These are phyloP conservation scores for Metschnikowia continentalis DNA, from an alignment of 805 yeast species.

Conservation along the genomic window DNA sequence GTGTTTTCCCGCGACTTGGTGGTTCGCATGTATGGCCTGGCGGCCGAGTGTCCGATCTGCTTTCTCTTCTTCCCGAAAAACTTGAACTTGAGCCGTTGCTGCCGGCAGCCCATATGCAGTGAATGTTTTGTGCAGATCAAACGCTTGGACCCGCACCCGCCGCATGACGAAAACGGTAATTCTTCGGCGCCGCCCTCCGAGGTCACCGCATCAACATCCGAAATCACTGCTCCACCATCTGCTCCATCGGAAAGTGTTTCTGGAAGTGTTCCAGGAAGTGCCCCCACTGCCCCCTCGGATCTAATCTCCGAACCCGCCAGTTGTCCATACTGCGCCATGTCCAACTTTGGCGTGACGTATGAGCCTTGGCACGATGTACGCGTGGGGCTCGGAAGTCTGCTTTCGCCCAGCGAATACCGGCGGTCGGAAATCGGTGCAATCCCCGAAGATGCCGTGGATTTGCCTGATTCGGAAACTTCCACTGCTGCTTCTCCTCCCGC, in stretches of 20 bases:
- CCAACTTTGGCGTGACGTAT: conserved; percentile 80
- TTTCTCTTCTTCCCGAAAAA: conserved; percentile 79
- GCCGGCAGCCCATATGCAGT: conserved; percentile 89
- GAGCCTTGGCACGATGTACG: conserved; percentile 52
- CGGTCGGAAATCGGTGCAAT: conserved; percentile 9
- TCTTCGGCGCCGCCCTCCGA: conserved; percentile 8
- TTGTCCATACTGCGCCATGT: conserved; percentile 91
- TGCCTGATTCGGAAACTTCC: conserved; percentile 2
- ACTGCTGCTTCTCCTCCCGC: conserved; percentile 1
- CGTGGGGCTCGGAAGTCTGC: conserved; percentile 54
- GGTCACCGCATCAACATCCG: too few relatives aligned
- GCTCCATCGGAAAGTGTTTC: too few relatives aligned
- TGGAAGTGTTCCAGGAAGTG: background rate
- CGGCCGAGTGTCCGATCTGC: conserved; percentile 91
- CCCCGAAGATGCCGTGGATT: conserved; percentile 8
- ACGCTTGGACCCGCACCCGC: conserved; percentile 88
- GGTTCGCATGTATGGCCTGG: conserved; percentile 58
- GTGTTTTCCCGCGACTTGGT: conserved; percentile 45
- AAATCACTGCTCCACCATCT: too few relatives aligned
- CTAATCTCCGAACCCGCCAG: conserved; percentile 82
- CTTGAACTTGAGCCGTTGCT: conserved; percentile 79
- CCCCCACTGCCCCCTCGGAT: conserved; percentile 48
- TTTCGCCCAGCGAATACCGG: conserved; percentile 42
- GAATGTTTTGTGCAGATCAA: conserved; percentile 97
- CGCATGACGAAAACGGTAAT: conserved; percentile 53